Conservation (phyloP, 371 early-diverging fungal genomes). For the Dichotomocladium elegans region DNA sequence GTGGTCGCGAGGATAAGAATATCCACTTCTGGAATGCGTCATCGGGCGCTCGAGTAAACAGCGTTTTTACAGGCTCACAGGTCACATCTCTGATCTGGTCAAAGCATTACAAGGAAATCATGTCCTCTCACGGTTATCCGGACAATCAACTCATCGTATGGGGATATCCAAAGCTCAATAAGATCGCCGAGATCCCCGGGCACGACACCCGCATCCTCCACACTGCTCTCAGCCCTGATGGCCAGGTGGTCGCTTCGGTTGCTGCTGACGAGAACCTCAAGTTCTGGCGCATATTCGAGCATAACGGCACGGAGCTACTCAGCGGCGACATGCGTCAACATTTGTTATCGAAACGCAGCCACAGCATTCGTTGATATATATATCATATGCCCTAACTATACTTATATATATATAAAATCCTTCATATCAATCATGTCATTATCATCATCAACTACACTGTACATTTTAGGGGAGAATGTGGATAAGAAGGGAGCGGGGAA, state of each 20-base stretch:
- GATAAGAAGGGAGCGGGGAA: no score
- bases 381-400: neutral
- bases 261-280: conserved; percentile 96
- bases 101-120: conserved; percentile 87
- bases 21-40: conserved; percentile 96
- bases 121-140: conserved; percentile 92
- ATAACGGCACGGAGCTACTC: conserved; percentile 12
- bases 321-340: conserved; percentile 1
- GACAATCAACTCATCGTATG: conserved; percentile 89
- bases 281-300: conserved; percentile 94
- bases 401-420: neutral
- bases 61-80: conserved; percentile 87
- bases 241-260: conserved; percentile 85
- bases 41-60: conserved; percentile 59
- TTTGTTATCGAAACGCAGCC: conserved; percentile 7
- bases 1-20: conserved; percentile 90
- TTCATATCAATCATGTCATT: neutral
- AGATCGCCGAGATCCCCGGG: conserved; percentile 77
- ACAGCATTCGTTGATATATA: conserved; percentile 14
- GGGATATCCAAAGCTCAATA: conserved; percentile 80
- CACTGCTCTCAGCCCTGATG: conserved; percentile 91
- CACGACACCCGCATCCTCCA: conserved; percentile 92
- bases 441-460: neutral
- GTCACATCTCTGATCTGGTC: conserved; percentile 95
- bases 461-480: no score